Conservation (phyloP, 306 rosid species). For the Quercus bicolor region DNA sequence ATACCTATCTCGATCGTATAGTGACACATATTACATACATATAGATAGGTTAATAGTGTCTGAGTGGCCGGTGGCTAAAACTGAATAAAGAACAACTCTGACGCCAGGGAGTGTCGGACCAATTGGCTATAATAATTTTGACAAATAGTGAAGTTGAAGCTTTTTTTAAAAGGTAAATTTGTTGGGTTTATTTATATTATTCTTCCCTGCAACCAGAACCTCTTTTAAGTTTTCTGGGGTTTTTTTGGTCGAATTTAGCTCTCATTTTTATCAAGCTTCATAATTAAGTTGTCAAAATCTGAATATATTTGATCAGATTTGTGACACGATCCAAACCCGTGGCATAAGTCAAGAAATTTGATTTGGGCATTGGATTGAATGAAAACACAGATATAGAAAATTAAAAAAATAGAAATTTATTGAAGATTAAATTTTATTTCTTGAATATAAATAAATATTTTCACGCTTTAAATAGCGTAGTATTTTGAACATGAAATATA, state of each 20-base stretch:
- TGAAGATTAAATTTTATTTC: too few species aligned
- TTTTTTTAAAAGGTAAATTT: too few species aligned
- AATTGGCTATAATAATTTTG: neutral
- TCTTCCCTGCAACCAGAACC: too few species aligned
- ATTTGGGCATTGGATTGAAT: neutral
- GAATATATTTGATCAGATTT: neutral
- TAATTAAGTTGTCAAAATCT: neutral
- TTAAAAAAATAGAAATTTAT: neutral
- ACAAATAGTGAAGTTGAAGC: too few species aligned
- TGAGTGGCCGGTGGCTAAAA: neutral
- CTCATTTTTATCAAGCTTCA: neutral
- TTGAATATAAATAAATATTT: too few species aligned
- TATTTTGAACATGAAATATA: too few species aligned
- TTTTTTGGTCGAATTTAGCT: neutral
- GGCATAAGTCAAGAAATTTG: neutral
- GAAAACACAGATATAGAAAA: neutral
- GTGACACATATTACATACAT: too few species aligned
- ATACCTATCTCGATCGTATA: neutral
- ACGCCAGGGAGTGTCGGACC: too few species aligned
- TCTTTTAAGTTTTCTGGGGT: too few species aligned
- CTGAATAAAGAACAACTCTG: too few species aligned
- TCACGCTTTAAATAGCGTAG: too few species aligned
- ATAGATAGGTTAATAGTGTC: neutral
- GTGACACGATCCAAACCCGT: neutral
- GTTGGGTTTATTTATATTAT: too few species aligned